These are phyloP conservation scores for Nicotiana sylvestris DNA, from an alignment of 257 asterid genomes.

Conservation along the genomic window DNA sequence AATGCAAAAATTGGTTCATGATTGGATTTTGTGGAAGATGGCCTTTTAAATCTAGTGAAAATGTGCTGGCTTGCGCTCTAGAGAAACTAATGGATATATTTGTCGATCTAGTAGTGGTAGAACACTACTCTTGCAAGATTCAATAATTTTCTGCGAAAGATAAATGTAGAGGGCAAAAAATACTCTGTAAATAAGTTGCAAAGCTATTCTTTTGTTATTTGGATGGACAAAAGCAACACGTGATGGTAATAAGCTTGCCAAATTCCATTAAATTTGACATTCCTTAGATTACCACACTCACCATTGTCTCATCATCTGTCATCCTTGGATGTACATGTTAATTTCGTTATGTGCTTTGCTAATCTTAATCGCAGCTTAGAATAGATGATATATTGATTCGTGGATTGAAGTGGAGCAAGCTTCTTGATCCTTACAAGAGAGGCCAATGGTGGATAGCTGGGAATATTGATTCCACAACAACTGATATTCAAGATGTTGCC, in stretches of 20 bases:
- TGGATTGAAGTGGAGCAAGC: slow-evolving; percentile 83
- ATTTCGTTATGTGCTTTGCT: not conserved
- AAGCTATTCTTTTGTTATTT: not conserved
- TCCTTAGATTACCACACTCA: not conserved
- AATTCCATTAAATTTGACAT: not conserved
- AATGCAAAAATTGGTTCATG: not conserved
- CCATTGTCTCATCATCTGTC: slow-evolving; percentile 5
- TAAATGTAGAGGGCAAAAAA: not conserved
- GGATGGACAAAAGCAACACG: not conserved
- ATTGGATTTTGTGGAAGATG: not conserved
- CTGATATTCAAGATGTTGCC: slow-evolving; percentile 66
- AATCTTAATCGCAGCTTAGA: slow-evolving; percentile 53
- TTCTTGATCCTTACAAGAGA: slow-evolving; percentile 79
- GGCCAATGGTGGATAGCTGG: slow-evolving; percentile 98
- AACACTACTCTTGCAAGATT: not conserved
- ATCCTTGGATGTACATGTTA: not conserved
- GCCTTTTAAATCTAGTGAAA: not conserved
- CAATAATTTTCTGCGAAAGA: not conserved
- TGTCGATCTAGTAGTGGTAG: not conserved
- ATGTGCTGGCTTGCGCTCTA: not conserved
- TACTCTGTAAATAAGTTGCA: not conserved
- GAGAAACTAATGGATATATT: not conserved
- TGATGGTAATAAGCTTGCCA: not conserved
- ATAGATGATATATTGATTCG: slow-evolving; percentile 65
- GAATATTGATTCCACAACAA: slow-evolving; percentile 40